Percentiles rank a stretch among this genome's conserved stretches.
Conservation (phyloP, 208 protist species). For the Trypanosoma vivax region DNA sequence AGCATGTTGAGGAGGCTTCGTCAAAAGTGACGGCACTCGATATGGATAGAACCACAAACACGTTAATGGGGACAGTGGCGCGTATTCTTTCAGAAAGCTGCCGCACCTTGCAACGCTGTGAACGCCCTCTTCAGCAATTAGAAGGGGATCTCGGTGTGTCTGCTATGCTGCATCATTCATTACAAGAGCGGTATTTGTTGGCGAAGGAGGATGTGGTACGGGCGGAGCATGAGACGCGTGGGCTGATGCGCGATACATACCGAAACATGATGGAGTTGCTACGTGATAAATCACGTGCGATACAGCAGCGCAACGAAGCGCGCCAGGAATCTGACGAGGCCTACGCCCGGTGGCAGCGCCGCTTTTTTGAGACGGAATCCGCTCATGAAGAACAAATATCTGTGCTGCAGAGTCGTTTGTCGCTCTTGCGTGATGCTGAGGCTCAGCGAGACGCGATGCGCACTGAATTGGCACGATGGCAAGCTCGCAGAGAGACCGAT, state of each 20-base stretch:
- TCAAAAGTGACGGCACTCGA: not conserved
- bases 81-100: not conserved
- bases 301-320: constrained; percentile 13
- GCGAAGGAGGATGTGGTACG: not conserved
- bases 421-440: constrained; percentile 6
- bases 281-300: constrained; percentile 4
- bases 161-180: not conserved
- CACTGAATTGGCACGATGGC: constrained; percentile 10
- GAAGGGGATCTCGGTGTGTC: not conserved
- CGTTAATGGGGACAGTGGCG: not conserved
- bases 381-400: constrained; percentile 2
- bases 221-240: not conserved
- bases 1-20: not conserved
- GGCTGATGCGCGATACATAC: constrained; percentile 3
- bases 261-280: constrained; percentile 1
- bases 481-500: constrained; percentile 1
- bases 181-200: not conserved
- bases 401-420: constrained; percentile 11
- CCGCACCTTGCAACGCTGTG: constrained; percentile 1
- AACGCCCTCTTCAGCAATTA: not conserved
- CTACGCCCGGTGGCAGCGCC: constrained; percentile 1
- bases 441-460: constrained; percentile 8
- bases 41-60: not conserved
- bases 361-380: constrained; percentile 3
- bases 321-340: constrained; percentile 3